A percentile compares a stretch with the other conserved stretches of the same genome.
phyloP scores from a whole-genome alignment of 495 filamentous ascomycete genomes.

The Thermochaetoides thermophila region DNA sequence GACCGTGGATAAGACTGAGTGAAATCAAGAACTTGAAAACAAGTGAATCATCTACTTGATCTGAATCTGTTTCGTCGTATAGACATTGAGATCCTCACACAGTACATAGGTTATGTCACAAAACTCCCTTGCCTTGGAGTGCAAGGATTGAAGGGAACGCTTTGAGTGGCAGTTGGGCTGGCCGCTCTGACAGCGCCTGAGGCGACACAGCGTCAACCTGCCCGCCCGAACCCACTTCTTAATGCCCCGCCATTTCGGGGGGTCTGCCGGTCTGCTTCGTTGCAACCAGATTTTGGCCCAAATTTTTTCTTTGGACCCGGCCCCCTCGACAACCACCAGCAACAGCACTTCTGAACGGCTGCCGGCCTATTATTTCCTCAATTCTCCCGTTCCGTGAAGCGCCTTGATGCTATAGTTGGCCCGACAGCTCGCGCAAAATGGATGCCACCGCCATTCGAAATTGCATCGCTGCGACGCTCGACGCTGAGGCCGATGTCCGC shows the following conservation, averaged over 20 bases:
- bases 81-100: too few species aligned
- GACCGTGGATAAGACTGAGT: too few species aligned
- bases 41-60: too few species aligned
- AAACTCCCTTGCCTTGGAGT: too few species aligned
- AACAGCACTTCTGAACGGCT: conserved; percentile 12
- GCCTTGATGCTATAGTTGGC: conserved; percentile 17
- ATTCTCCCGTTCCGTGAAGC: conserved; percentile 4
- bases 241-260: conserved; percentile 16
- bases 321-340: conserved; percentile 9
- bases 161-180: too few species aligned
- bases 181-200: conserved; percentile 4
- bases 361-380: conserved; percentile 7
- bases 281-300: conserved; percentile 19
- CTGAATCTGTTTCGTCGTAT: too few species aligned
- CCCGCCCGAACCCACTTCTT: conserved; percentile 6
- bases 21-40: too few species aligned
- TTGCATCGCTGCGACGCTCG: conserved; percentile 78
- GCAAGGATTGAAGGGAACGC: too few species aligned
- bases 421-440: conserved; percentile 40
- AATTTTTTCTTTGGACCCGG: conserved; percentile 22
- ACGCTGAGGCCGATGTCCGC: conserved; percentile 69
- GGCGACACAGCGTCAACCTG: conserved; percentile 9
- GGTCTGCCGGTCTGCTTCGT: conserved; percentile 3
- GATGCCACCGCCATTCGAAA: conserved; percentile 73
- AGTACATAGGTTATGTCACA: too few species aligned